A percentile compares a stretch with the other conserved stretches of the same genome.
These are phyloP conservation scores for Acanthamoeba royreba DNA, from an alignment of 208 protist species.

Conservation along the genomic window DNA sequence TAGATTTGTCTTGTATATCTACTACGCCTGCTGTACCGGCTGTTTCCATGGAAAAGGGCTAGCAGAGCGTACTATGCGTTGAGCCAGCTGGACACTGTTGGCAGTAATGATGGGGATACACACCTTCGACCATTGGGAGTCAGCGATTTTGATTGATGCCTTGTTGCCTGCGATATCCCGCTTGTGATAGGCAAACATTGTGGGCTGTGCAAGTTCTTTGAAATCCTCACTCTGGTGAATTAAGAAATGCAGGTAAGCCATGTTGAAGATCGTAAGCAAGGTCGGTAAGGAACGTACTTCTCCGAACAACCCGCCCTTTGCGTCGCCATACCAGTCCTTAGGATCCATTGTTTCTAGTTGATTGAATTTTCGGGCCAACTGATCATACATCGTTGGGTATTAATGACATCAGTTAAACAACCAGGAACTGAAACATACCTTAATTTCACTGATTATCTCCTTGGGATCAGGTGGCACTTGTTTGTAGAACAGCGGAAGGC, in stretches of 20 bases:
- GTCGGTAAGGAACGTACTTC: neutral
- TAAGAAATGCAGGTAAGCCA: neutral
- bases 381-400: no score
- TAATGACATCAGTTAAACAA: neutral
- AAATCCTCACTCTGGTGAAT: neutral
- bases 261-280: neutral
- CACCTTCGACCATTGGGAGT: constrained; percentile 35
- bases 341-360: constrained; percentile 1
- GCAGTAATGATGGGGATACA: neutral
- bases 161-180: constrained; percentile 44
- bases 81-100: no score
- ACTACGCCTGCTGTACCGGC: constrained; percentile 7
- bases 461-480: constrained; percentile 19
- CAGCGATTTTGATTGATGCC: neutral
- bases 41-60: constrained; percentile 29
- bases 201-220: neutral
- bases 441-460: neutral
- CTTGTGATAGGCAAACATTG: constrained; percentile 38
- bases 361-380: neutral
- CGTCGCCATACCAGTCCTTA: constrained; percentile 39
- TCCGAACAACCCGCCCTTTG: neutral
- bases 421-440: neutral
- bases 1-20: constrained; percentile 11
- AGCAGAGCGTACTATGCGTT: neutral
- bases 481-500: constrained; percentile 29